Evolutionary conservation across 148 eudicot genomes (phyloP), one percentile per base, ranked within the genome.

Genomic region (Rhododendron ovatum): DNA sequence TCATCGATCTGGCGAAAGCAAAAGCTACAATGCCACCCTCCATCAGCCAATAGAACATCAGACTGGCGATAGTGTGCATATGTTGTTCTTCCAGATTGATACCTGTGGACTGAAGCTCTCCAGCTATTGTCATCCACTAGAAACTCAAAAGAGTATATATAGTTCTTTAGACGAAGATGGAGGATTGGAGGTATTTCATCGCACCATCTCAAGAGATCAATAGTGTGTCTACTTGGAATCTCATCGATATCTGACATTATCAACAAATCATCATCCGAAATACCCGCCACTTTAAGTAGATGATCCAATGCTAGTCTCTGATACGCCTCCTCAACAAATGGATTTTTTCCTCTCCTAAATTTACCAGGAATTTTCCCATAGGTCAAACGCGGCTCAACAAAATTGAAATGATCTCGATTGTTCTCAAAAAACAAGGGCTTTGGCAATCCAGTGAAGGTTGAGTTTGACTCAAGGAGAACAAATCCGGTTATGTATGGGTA

Each of bases 1-100:
- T 95, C 98, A 35, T 85, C 86, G 45, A 95, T 93, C 1, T 33
- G 91, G 26, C 96, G 92, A 79, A 95, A 95, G 87, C 98, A 95
- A 78, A 95, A 95, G 92, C 98, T 94, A 84, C 98, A 94, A 86
- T 94, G 98, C 98, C 98, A 95, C 80, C 98, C 98, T 1, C 96
- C 90, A 86, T 95, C 96, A 22, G 98, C 91, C 83, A 95, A 84
- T 20, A 91, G 88, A 9, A 76, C 86, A 88, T 95, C 94, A 33
- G 95, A 91, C 80, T 95, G 96, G 48, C 98, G 87, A 82, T 77
- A 95, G 85, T 95, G 98, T 24, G 96, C 98, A 86, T 95, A 95
- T 73, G 84, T 88, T 0, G 98, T 93, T 77, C 91, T 92, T 47
- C 95, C 96, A 2, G 93, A 86, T 75, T 91, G 90, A 78, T 95